A percentile compares a stretch with the other conserved stretches of the same genome.
phyloP scores from a whole-genome alignment of 1,284 basidiomycete species.

The Coriolopsis trogii region DNA sequence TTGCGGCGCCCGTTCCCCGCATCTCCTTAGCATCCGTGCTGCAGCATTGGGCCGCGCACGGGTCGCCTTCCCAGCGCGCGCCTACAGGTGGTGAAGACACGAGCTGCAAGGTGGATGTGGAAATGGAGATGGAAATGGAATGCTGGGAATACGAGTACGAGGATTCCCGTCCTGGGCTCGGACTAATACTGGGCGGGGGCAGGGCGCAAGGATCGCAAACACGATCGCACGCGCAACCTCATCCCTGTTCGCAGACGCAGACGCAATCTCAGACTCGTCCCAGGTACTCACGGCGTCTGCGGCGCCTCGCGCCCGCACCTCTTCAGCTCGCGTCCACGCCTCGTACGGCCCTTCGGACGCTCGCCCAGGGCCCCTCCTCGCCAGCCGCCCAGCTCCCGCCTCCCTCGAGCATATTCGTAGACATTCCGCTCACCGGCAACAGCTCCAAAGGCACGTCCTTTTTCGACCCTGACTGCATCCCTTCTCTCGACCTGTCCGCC shows the following conservation, averaged over 20 bases:
- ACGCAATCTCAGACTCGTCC: slow-evolving; percentile 18
- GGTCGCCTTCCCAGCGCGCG: slow-evolving; percentile 7
- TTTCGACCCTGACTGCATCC: slow-evolving; percentile 7
- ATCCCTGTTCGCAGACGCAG: slow-evolving; percentile 1
- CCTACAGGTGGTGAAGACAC: slow-evolving; percentile 1
- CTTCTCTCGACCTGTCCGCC: slow-evolving; percentile 4
- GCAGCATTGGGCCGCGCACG: slow-evolving; percentile 15
- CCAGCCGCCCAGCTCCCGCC: slow-evolving; percentile 1
- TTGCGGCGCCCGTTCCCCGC: slow-evolving; percentile 20
- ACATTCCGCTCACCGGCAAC: slow-evolving; percentile 7
- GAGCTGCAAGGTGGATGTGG: slow-evolving; percentile 7
- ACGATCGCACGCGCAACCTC: slow-evolving; percentile 2
- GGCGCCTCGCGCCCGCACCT: slow-evolving; percentile 23
- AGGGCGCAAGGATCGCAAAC: slow-evolving; percentile 14
- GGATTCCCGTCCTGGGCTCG: slow-evolving; percentile 7
- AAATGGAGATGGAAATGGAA: background rate
- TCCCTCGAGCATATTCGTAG: slow-evolving; percentile 1
- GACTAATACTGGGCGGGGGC: slow-evolving; percentile 17
- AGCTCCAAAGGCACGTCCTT: background rate
- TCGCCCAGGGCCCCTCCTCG: slow-evolving; percentile 1
- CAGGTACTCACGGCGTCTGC: slow-evolving; percentile 23
- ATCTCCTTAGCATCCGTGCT: slow-evolving; percentile 16
- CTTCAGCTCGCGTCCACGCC: slow-evolving; percentile 21
- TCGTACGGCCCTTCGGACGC: slow-evolving; percentile 8
- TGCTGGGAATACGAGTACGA: background rate